A percentile compares a stretch with the other conserved stretches of the same genome.
phyloP scores from a whole-genome alignment of 768 basidiomycete genomes.

The Phylloporus sp. region DNA sequence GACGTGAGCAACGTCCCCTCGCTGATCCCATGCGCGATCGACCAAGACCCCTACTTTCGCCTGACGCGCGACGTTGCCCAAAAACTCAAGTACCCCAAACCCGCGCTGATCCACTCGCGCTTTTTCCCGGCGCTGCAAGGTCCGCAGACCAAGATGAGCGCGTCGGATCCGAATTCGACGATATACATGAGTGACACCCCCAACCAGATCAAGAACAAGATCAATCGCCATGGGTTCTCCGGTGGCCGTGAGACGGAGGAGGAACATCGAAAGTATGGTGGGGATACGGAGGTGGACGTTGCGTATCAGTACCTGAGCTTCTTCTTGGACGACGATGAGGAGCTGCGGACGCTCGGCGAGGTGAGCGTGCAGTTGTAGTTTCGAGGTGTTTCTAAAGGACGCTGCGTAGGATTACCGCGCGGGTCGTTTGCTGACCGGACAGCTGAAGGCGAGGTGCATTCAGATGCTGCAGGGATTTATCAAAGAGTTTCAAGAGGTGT shows the following conservation, averaged over 20 bases:
- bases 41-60: slow-evolving; percentile 97
- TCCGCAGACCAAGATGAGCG: slow-evolving; percentile 99
- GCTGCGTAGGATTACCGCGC: slow-evolving; percentile 79
- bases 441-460: slow-evolving; percentile 89
- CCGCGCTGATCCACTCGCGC: slow-evolving; percentile 86
- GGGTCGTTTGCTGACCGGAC: slow-evolving; percentile 82
- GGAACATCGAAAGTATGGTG: slow-evolving; percentile 84
- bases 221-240: slow-evolving; percentile 93
- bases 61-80: slow-evolving; percentile 93
- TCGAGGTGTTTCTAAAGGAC: background rate
- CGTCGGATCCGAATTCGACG: slow-evolving; percentile 86
- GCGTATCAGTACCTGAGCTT: slow-evolving; percentile 93
- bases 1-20: slow-evolving; percentile 77
- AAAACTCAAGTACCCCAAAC: slow-evolving; percentile 95
- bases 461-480: slow-evolving; percentile 78
- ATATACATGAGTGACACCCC: slow-evolving; percentile 96
- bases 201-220: slow-evolving; percentile 95
- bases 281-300: slow-evolving; percentile 93
- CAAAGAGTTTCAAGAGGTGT: slow-evolving; percentile 77
- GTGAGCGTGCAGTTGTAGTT: slow-evolving; percentile 35
- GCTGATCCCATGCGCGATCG: slow-evolving; percentile 97
- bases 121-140: slow-evolving; percentile 99
- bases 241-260: slow-evolving; percentile 96
- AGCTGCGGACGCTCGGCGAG: slow-evolving; percentile 69
- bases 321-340: slow-evolving; percentile 94